These are phyloP conservation scores for Bruguiera parviflora DNA, from an alignment of 345 rosid species.

Conservation along the genomic window DNA sequence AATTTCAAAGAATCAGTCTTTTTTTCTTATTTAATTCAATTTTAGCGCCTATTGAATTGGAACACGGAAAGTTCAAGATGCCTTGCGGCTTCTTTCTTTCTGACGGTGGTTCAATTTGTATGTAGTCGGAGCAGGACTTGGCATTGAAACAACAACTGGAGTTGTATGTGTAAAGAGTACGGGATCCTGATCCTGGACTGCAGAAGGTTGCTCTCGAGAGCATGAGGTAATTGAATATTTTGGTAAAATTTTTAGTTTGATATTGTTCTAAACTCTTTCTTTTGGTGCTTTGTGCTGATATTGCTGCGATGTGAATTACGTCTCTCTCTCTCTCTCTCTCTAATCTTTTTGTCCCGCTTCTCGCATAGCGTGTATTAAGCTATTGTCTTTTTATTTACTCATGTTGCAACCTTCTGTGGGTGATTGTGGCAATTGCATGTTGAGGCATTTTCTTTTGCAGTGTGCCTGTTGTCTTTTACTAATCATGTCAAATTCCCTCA, in stretches of 20 bases:
- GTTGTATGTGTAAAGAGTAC: slow-evolving; percentile 88
- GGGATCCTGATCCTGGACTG: slow-evolving; percentile 76
- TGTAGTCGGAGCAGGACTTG: slow-evolving; percentile 91
- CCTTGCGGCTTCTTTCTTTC: not conserved
- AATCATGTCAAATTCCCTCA: no score
- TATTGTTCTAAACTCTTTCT: not conserved
- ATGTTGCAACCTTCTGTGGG: no score
- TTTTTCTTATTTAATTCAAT: no score
- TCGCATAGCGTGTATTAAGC: no score
- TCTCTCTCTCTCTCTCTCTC: no score
- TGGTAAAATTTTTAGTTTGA: no score
- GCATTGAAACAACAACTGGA: slow-evolving; percentile 89
- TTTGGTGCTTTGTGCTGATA: not conserved
- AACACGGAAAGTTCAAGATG: not conserved
- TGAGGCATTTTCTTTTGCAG: no score
- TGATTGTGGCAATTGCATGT: no score
- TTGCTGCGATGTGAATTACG: no score
- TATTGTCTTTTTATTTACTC: no score
- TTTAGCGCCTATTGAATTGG: not conserved
- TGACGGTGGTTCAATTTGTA: not conserved
- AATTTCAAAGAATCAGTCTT: not conserved
- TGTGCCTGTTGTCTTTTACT: no score
- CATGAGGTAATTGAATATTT: slow-evolving; percentile 58
- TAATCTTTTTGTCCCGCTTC: no score
- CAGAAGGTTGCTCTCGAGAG: slow-evolving; percentile 92